Evolutionary conservation across 805 yeast species (phyloP), one percentile per base, ranked within the genome.

Genomic region (Maudiozyma bulderi): DNA sequence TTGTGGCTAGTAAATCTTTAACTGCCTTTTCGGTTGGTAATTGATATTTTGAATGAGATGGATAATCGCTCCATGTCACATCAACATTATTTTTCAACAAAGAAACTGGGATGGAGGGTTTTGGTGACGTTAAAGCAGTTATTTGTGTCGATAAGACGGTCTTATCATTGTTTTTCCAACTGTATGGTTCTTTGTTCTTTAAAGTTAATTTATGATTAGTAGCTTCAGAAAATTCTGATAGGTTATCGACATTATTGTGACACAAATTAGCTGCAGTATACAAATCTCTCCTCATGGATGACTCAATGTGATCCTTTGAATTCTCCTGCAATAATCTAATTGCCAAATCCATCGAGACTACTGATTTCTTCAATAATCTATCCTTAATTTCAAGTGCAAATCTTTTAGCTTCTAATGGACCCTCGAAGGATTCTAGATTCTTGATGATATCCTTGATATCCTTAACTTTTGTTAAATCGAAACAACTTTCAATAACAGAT

Each of bases 251-350:
- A 28, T 80, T 74, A 48, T 74, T 72, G 26, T 68, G 62, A 76
- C 82, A 76, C 76, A 89, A 77, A 66, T 86, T 81, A 50, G 86
- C 77, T 31, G 96, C 96, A 26, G 89, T 69, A 50, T 73, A 72
- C 64, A 86, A 73, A 67, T 93, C 98, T 57, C 78, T 76, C 55
- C 77, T 78, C 50, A 93, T 70, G 37, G 91, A 85, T 45, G 79
- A 71, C 48, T 75, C 74, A 57, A 88, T 79, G 52, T 82, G 74
- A 51, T 79, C 73, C 37, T 70, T 60, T 26, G 75, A 62, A 47
- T 88, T 86, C 51, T 75, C 72, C 58, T 83, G 78, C 64, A 89
- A 70, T 53, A 86, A 72, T 50, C 80, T 83, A 54, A 81, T 74
- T 2, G 86, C 80, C 40, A 89, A 80, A 60, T 84, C 81, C 55